Evolutionary conservation across 2,329 filamentous ascomycete genomes (phyloP).

Genomic region (Calonectria honghensis): DNA sequence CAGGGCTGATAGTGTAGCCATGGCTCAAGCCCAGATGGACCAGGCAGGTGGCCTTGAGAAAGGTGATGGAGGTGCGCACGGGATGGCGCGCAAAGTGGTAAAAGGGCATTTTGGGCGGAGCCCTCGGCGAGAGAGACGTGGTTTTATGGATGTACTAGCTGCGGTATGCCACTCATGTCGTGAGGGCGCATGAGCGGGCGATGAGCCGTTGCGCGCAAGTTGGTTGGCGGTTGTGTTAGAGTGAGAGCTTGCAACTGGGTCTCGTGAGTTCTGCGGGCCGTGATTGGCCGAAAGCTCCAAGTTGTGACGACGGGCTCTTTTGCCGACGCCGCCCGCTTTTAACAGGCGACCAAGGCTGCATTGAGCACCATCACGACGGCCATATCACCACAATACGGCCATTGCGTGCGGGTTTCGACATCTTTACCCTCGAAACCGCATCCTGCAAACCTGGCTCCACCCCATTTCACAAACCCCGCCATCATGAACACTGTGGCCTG

Average conservation of each 20-base stretch:
- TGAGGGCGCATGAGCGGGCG: conserved; percentile 19
- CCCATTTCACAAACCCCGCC: conserved; percentile 12
- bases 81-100: conserved; percentile 63
- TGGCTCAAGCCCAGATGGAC: conserved; percentile 72
- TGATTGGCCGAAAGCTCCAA: conserved; percentile 46
- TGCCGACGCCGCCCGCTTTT: conserved; percentile 49
- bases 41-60: conserved; percentile 64
- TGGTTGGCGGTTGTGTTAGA: conserved; percentile 39
- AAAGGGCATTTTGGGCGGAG: conserved; percentile 47
- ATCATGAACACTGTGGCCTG: conserved; percentile 64
- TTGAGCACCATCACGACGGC: conserved; percentile 37
- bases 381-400: conserved; percentile 33
- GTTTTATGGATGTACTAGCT: conserved; percentile 6
- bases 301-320: conserved; percentile 49
- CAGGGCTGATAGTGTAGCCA: conserved; percentile 75
- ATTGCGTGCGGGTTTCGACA: conserved; percentile 40
- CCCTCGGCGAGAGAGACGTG: not conserved
- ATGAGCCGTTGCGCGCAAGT: conserved; percentile 27
- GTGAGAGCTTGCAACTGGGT: conserved; percentile 32
- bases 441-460: not conserved
- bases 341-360: conserved; percentile 36
- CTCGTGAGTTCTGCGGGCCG: conserved; percentile 24
- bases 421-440: not conserved
- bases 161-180: conserved; percentile 34
- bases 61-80: conserved; percentile 59